Evolutionary conservation across 2,329 filamentous ascomycete genomes (phyloP).

Genomic region (Ophiostoma himal-ulmi): DNA sequence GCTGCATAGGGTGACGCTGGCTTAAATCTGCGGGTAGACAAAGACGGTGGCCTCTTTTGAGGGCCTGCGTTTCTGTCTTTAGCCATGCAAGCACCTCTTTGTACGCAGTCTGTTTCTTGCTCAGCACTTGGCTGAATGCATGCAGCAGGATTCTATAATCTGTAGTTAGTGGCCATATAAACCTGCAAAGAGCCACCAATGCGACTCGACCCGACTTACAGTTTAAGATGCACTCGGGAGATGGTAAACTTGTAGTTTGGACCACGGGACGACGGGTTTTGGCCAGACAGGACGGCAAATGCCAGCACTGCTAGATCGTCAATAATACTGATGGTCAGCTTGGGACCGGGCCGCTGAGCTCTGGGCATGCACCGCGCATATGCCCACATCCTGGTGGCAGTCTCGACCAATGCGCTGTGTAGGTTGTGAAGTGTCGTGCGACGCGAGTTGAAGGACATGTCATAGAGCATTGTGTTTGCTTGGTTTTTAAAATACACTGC

Average conservation of each 20-base stretch:
- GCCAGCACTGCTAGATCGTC: conserved; percentile 60
- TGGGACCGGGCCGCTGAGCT: conserved; percentile 49
- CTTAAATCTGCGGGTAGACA: conserved; percentile 21
- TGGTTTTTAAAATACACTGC: conserved; percentile 70
- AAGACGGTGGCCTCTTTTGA: conserved; percentile 28
- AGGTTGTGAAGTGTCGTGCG: conserved; percentile 67
- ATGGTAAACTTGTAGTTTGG: conserved; percentile 55
- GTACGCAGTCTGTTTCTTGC: conserved; percentile 66
- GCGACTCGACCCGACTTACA: neutral
- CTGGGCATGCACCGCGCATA: conserved; percentile 55
- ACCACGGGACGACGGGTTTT: conserved; percentile 40
- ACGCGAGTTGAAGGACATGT: conserved; percentile 69
- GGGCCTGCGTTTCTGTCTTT: conserved; percentile 40
- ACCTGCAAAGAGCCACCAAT: neutral
- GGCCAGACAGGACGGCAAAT: conserved; percentile 56
- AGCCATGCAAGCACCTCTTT: conserved; percentile 63
- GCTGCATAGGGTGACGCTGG: too few species aligned
- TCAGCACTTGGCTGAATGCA: conserved; percentile 65
- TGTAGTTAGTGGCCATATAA: neutral
- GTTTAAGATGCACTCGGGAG: conserved; percentile 49
- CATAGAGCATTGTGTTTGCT: conserved; percentile 76
- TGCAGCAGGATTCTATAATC: conserved; percentile 56
- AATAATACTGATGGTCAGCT: conserved; percentile 62
- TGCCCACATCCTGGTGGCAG: conserved; percentile 67
- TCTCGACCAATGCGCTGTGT: conserved; percentile 66